Evolutionary conservation across 23 red algal species (phyloP), one percentile per base, ranked within the genome.

Genomic region (Pyropia yezoensis): DNA sequence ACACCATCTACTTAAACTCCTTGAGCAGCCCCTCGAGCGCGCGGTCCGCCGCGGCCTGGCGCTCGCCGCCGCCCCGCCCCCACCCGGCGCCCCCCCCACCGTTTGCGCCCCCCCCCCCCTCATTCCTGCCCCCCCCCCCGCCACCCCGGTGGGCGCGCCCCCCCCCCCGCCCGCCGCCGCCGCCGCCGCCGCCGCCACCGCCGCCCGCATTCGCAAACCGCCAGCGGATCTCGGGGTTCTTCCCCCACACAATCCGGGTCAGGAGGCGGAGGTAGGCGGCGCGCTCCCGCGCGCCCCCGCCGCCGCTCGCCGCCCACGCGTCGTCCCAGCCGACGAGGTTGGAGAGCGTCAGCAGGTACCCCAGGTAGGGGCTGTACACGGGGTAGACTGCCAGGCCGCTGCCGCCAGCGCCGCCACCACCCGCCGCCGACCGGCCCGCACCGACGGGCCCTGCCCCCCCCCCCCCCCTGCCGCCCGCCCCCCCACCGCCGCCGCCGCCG

Each of bases 191-290:
- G 1, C 15, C 65, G 52, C 32, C 62, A 2, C 23, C 34, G 1
- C 49, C 4, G 6, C 33, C 52, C 29, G 39, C 45, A 23, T 54
- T 70, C 2, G 74, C 66, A 18, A 88, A 22, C 11, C 67, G 61
- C 30, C 66, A 53, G 52, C 88, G 78, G 1, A 93, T 79, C 7
- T 65, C 60, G 20, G 71, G 24, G 55, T 78, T 93, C 28, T 80
- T 79, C 16, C 69, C 57, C 22, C 65, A 66, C 61, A 93, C 21
- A 0, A 93, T 25, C 18, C 79, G 62, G 8, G 79, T 80, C 27
- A 93, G 73, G 19, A 93, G 78, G 20, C 72, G 63, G 52, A 93
- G 75, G 54, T 93, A 93, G 1, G 88, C 79, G 54, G 70, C 55
- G 16, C 88, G 72, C 62, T 93, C 65, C 49, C 77, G 70, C 11